Conservation (phyloP, 2,329 filamentous ascomycete genomes). For the Pyrenophora teres region DNA sequence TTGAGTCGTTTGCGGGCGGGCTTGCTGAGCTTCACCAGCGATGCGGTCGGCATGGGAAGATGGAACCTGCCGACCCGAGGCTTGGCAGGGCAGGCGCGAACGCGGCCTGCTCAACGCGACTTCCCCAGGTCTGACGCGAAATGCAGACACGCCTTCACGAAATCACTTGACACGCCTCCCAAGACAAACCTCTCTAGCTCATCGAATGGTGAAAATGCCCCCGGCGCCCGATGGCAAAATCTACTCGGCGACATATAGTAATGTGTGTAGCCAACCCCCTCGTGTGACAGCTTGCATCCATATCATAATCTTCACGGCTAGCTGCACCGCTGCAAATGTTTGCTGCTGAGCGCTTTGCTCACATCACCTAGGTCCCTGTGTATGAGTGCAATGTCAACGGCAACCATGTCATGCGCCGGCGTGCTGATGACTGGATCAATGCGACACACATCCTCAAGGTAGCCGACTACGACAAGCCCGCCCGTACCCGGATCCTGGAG, state of each 20-base stretch:
- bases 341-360: slow-evolving; percentile 13
- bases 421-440: slow-evolving; percentile 96
- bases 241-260: slow-evolving; percentile 69
- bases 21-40: slow-evolving; percentile 17
- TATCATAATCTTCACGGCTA: background rate
- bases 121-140: slow-evolving; percentile 16
- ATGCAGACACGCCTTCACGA: slow-evolving; percentile 19
- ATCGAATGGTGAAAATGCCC: slow-evolving; percentile 39
- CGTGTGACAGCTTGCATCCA: background rate
- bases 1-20: slow-evolving; percentile 16
- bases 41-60: slow-evolving; percentile 23
- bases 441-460: slow-evolving; percentile 99
- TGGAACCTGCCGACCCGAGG: slow-evolving; percentile 17
- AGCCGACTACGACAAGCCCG: slow-evolving; percentile 95
- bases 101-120: slow-evolving; percentile 21
- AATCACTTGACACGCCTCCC: slow-evolving; percentile 17
- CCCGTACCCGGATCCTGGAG: slow-evolving; percentile 91
- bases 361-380: slow-evolving; percentile 74
- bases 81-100: slow-evolving; percentile 28
- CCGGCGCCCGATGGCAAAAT: slow-evolving; percentile 53
- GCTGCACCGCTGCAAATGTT: background rate
- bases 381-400: slow-evolving; percentile 88
- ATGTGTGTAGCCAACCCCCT: slow-evolving; percentile 36
- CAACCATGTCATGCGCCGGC: slow-evolving; percentile 95
- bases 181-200: slow-evolving; percentile 4